Evolutionary conservation across 73 alveolate genomes (phyloP), one percentile per base, ranked within the genome.

Genomic region (Paramecium octaurelia): DNA sequence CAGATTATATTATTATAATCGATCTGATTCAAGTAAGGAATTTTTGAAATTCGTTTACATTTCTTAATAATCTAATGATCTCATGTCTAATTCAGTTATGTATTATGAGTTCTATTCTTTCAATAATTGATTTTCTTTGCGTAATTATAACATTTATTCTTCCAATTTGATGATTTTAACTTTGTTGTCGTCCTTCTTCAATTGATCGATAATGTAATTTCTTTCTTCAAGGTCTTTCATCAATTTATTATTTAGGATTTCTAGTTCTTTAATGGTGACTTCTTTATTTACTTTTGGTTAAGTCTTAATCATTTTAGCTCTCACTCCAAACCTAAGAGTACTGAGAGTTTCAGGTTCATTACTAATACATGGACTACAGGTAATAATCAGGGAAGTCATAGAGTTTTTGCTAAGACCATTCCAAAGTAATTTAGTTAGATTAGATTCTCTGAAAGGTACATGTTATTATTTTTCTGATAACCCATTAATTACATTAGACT

Each of bases 361-460:
- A 80, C 95, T 95, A 48, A 96, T 95, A 31, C 94, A 64, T 8
- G 98, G 97, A 20, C 97, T 86, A 18, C 98, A 93, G 2, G 97
- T 93, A 42, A 97, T 98, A 35, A 98, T 96, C 58, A 98, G 92
- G 59, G 99, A 95, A 35, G 99, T 98, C 88, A 95, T 92, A 23
- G 99, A 97, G 80, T 98, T 98, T 27, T 99, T 99, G 31, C 99
- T 99, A 38, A 98, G 86, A 16, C 99, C 96, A 59, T 98, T 99
- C 88, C 98, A 96, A 50, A 98, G 91, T 18, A 98, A 93, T 94
- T 99, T 98, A 3, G 99, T 98, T 36, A 98, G 95, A 93, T 98
- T 98, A 0, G 99, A 98, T 88, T 98, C 99, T 94, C 99, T 77
- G 92, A 50, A 92, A 10, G 95, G 95, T 34, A 92, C 89, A 92